Evolutionary conservation across 352 stramenopile species (phyloP), one percentile per base, ranked within the genome.

Genomic region (Phytophthora niederhauseri): DNA sequence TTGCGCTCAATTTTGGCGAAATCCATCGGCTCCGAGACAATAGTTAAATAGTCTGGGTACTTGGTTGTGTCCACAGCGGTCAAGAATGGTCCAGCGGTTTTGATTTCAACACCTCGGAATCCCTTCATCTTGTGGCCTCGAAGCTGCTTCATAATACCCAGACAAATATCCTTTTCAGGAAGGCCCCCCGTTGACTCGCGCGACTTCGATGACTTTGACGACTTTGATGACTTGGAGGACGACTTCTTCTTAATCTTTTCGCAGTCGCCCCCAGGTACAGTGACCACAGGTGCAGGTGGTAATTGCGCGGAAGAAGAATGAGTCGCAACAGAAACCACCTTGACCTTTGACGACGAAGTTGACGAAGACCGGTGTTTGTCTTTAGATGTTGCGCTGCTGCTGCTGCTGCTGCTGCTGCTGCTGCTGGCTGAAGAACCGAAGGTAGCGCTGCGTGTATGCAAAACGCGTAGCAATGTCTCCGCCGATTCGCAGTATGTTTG

Each of bases 1-100:
- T 96, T 96, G 14, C 83, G 82, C 64, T 96, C 88, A 49, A 96
- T 96, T 68, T 93, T 96, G 1, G 85, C 81, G 56, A 96, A 94
- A 75, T 96, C 86, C 88, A 94, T 96, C 1, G 88, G 88, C 66
- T 96, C 89, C 5, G 81, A 78, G 24, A 96, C 78, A 49, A 96
- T 87, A 36, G 78, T 81, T 15, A 93, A 64, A 57, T 96, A 96
- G 68, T 96, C 89, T 8, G 87, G 73, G 45, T 96, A 96, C 66
- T 94, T 94, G 2, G 85, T 90, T n/a, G 89, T 88, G 61, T 96
- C 87, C 1, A 96, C 89, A 20, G 89, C 87, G 67, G 91, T 88
- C 22, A 95, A 73, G 63, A 96, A 96, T 14, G 89, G 89, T 0
- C 84, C 85, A 2, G 89, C 83, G 0, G 89, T 96, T 61, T 82